A percentile compares a stretch with the other conserved stretches of the same genome.
Evolutionary conservation across 1,284 basidiomycete species (phyloP).

Genomic region (Fomitopsis pinicola): DNA sequence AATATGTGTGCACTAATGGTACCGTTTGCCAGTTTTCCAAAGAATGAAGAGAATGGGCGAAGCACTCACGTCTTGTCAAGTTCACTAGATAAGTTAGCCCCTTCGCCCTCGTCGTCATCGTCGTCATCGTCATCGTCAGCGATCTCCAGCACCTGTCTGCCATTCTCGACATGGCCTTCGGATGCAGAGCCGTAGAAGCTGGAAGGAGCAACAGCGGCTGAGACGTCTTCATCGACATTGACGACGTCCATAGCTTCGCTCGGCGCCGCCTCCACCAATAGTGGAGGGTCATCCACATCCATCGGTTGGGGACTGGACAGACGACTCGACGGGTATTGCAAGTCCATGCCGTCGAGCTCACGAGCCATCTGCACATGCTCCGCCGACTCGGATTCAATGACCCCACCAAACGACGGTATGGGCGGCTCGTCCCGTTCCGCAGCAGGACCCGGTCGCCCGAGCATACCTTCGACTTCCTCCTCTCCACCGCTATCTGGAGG

Average conservation of each 20-base stretch:
- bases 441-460: constrained; percentile 17
- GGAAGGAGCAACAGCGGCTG: constrained; percentile 3
- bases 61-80: not conserved
- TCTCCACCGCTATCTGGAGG: constrained; percentile 20
- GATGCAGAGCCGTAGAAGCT: constrained; percentile 12
- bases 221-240: not conserved
- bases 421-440: constrained; percentile 16
- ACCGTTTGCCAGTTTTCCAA: not conserved
- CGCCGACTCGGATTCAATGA: not conserved
- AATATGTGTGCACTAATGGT: constrained; percentile 70
- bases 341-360: constrained; percentile 5
- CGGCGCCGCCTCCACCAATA: not conserved
- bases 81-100: not conserved
- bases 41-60: not conserved
- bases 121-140: not conserved
- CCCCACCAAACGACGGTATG: constrained; percentile 6
- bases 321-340: constrained; percentile 13
- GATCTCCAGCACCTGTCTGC: not conserved
- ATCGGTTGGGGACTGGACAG: constrained; percentile 11
- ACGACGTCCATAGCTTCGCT: constrained; percentile 8
- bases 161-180: not conserved
- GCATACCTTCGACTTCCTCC: constrained; percentile 22
- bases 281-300: constrained; percentile 12
- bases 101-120: not conserved
- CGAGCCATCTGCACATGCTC: not conserved